Conservation (phyloP, 441 rosid species). For the Erysimum cheiri region DNA sequence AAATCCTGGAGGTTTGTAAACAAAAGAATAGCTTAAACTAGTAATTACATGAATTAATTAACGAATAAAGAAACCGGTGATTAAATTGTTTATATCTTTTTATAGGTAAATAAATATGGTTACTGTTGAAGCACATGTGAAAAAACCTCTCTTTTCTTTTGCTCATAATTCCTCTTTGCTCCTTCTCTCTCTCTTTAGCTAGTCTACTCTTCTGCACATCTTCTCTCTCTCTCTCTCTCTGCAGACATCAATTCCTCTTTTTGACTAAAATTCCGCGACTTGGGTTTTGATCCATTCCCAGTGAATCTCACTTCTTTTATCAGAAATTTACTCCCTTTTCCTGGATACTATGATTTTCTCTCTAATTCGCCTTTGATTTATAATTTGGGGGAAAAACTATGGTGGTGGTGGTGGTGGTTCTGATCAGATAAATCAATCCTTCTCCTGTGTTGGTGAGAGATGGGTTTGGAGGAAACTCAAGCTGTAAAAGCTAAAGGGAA, state of each 20-base stretch:
- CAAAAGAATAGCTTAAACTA: slow-evolving; percentile 5
- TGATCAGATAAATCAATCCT: slow-evolving; percentile 4
- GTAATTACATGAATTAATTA: background rate
- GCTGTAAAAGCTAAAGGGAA: slow-evolving; percentile 20
- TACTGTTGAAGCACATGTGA: slow-evolving; percentile 42
- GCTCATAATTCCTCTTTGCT: slow-evolving; percentile 23
- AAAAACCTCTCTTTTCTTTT: slow-evolving; percentile 19
- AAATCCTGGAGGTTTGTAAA: slow-evolving; percentile 32
- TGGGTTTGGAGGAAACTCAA: slow-evolving; percentile 36
- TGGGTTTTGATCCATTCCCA: slow-evolving; percentile 40
- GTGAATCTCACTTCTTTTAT: slow-evolving; percentile 34
- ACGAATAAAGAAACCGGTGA: slow-evolving; percentile 4
- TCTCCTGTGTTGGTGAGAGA: slow-evolving; percentile 37
- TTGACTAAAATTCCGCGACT: slow-evolving; percentile 48
- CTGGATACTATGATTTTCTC: background rate
- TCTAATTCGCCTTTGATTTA: background rate
- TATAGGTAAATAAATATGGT: background rate
- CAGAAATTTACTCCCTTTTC: slow-evolving; percentile 25
- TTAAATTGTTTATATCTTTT: no score
- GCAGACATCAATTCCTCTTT: slow-evolving; percentile 40
- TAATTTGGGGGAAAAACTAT: background rate
- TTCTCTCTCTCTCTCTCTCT: slow-evolving; percentile 32
- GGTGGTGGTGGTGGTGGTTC: slow-evolving; percentile 24
- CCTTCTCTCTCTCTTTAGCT: slow-evolving; percentile 1
- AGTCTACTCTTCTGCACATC: slow-evolving; percentile 31